Evolutionary conservation across 352 stramenopile genomes (phyloP).

Genomic region (Peronospora farinosa): DNA sequence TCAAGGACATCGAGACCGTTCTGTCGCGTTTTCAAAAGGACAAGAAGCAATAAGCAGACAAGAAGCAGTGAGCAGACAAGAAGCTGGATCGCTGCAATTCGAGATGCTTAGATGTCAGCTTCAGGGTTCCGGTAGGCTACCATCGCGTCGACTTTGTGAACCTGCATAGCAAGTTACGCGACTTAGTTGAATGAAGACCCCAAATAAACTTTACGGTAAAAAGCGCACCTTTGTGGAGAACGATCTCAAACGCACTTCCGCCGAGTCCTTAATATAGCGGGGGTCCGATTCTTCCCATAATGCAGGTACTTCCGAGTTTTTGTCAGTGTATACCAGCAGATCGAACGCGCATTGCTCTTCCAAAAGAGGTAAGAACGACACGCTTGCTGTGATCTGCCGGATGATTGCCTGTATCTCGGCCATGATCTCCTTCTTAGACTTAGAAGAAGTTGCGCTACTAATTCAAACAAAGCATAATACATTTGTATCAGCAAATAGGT

Average conservation of each 20-base stretch:
- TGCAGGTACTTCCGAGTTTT: conserved; percentile 90
- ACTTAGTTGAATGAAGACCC: conserved; percentile 12
- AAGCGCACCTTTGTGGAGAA: conserved; percentile 94
- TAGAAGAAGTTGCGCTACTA: conserved; percentile 34
- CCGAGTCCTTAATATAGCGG: conserved; percentile 95
- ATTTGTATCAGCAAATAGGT: not conserved
- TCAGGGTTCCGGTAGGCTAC: conserved; percentile 95
- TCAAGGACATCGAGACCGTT: conserved; percentile 56
- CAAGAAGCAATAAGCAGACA: conserved; percentile 53
- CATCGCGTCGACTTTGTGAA: conserved; percentile 98
- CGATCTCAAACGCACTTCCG: conserved; percentile 95
- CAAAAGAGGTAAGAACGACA: conserved; percentile 98
- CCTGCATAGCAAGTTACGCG: conserved; percentile 35
- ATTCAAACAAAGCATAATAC: conserved; percentile 2
- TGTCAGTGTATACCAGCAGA: conserved; percentile 97
- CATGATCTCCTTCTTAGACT: conserved; percentile 93
- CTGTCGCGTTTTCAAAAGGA: conserved; percentile 67
- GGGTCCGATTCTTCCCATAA: conserved; percentile 98
- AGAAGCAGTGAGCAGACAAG: conserved; percentile 30
- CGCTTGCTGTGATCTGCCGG: conserved; percentile 96
- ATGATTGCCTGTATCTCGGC: conserved; percentile 99
- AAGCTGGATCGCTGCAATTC: conserved; percentile 13
- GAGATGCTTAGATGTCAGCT: conserved; percentile 50
- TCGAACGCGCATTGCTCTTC: conserved; percentile 98
- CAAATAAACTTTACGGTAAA: conserved; percentile 13